phyloP scores from a whole-genome alignment of 192 early-diverging fungal genomes.

The Radiomyces spectabilis region DNA sequence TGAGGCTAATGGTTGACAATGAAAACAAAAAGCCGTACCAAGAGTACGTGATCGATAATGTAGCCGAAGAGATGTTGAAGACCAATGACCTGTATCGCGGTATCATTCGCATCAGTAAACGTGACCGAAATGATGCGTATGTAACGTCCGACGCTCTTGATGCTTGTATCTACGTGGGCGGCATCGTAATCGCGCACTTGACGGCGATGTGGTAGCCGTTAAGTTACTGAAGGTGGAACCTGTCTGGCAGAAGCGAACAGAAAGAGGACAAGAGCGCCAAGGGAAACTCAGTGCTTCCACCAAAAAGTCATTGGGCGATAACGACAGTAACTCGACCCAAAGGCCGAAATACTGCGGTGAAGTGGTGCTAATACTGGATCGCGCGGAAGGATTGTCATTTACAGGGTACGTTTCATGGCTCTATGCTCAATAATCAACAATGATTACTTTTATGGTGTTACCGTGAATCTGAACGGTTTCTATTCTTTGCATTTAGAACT shows the following conservation, averaged over 20 bases:
- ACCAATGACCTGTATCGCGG: slow-evolving; percentile 51
- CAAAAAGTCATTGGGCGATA: slow-evolving; percentile 27
- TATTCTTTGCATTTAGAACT: too few relatives aligned
- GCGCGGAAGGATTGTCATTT: slow-evolving; percentile 28
- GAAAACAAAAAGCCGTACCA: too few relatives aligned
- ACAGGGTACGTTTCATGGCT: too few relatives aligned
- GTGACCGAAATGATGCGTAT: slow-evolving; percentile 72
- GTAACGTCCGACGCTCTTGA: slow-evolving; percentile 60
- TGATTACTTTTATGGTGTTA: too few relatives aligned
- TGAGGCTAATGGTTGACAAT: too few relatives aligned
- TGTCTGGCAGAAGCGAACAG: slow-evolving; percentile 25
- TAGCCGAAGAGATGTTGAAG: slow-evolving; percentile 17
- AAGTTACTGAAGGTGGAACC: slow-evolving; percentile 53
- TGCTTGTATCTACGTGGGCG: slow-evolving; percentile 64
- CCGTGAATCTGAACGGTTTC: too few relatives aligned
- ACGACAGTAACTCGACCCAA: slow-evolving; percentile 34
- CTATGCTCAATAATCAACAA: too few relatives aligned
- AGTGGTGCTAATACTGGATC: slow-evolving; percentile 40
- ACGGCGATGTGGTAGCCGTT: slow-evolving; percentile 73
- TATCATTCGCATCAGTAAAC: slow-evolving; percentile 30
- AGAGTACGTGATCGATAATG: too few relatives aligned
- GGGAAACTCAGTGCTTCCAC: slow-evolving; percentile 25
- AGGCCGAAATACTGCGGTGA: slow-evolving; percentile 37
- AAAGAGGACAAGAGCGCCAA: slow-evolving; percentile 30
- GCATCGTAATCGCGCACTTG: slow-evolving; percentile 71